Evolutionary conservation across 352 stramenopile species (phyloP).

Genomic region (Thraustochytrium striatum): DNA sequence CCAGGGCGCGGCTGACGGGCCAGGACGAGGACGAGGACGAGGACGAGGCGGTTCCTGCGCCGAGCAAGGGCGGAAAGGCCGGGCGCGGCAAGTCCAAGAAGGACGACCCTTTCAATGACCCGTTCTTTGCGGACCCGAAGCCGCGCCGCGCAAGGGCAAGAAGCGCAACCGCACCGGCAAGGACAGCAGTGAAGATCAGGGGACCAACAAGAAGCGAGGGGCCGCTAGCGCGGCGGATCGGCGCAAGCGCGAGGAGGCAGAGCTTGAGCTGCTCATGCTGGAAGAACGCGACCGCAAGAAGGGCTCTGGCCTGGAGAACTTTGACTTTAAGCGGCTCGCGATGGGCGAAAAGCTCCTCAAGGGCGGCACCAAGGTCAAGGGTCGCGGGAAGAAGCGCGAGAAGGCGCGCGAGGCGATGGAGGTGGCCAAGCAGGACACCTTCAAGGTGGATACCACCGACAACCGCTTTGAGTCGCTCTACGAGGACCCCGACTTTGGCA

Average conservation of each 20-base stretch:
- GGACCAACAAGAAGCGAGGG: background rate
- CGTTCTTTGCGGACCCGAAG: background rate
- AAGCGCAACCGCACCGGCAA: background rate
- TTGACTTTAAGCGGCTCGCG: conserved; percentile 32
- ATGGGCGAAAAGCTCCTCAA: conserved; percentile 22
- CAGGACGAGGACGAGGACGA: conserved; percentile 45
- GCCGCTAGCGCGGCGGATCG: background rate
- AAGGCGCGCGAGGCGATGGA: conserved; percentile 58
- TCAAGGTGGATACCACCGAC: conserved; percentile 68
- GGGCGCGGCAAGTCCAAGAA: background rate
- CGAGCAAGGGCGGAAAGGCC: background rate
- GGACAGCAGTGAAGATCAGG: background rate
- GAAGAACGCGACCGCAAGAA: conserved; percentile 17
- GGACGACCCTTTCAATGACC: background rate
- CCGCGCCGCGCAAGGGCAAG: background rate
- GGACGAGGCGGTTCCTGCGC: background rate
- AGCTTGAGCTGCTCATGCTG: conserved; percentile 41
- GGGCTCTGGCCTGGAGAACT: conserved; percentile 24
- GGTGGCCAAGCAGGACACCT: conserved; percentile 62
- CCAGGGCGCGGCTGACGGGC: too few relatives aligned
- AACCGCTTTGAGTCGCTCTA: conserved; percentile 68
- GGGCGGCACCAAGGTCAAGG: background rate
- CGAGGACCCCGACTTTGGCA: conserved; percentile 71
- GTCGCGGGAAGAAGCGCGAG: conserved; percentile 58
- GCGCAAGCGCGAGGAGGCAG: conserved; percentile 24